A percentile compares a stretch with the other conserved stretches of the same genome.
Conservation (phyloP, 1,284 basidiomycete genomes). For the Lentinula novae-zelandiae region DNA sequence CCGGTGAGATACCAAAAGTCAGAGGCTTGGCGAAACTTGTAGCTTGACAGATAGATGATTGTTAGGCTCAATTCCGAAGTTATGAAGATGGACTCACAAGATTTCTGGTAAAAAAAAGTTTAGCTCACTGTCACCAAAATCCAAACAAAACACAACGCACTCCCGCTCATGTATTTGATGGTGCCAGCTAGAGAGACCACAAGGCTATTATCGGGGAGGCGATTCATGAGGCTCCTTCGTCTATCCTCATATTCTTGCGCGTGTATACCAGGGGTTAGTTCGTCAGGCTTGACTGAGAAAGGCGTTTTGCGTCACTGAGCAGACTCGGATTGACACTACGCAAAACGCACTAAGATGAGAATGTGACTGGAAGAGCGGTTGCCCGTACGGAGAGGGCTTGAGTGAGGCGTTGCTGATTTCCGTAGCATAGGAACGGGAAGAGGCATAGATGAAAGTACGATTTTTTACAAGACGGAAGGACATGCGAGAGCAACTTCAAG, state of each 20-base stretch:
- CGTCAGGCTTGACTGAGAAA: slow-evolving; percentile 46
- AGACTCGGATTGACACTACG: slow-evolving; percentile 2
- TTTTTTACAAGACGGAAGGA: neutral
- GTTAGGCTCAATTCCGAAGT: slow-evolving; percentile 13
- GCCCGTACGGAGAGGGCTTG: slow-evolving; percentile 73
- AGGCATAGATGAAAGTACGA: neutral
- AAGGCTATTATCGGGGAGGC: slow-evolving; percentile 71
- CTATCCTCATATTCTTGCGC: slow-evolving; percentile 82
- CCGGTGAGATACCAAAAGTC: slow-evolving; percentile 96
- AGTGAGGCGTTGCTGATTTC: slow-evolving; percentile 18
- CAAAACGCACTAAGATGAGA: slow-evolving; percentile 63
- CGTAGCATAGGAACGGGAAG: slow-evolving; percentile 30
- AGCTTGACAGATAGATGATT: slow-evolving; percentile 44
- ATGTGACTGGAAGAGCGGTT: slow-evolving; percentile 75
- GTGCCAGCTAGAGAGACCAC: slow-evolving; percentile 82
- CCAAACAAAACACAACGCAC: slow-evolving; percentile 43
- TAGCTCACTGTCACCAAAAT: slow-evolving; percentile 5
- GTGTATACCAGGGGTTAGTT: slow-evolving; percentile 86
- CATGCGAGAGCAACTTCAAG: neutral
- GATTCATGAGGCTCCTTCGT: slow-evolving; percentile 70
- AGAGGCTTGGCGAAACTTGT: slow-evolving; percentile 92
- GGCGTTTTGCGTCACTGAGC: neutral
- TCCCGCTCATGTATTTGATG: slow-evolving; percentile 84
- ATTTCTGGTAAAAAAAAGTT: slow-evolving; percentile 31
- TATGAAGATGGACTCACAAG: slow-evolving; percentile 39